These are phyloP conservation scores for Ophiobolus disseminans DNA, from an alignment of 2,329 filamentous ascomycete genomes.

Conservation along the genomic window DNA sequence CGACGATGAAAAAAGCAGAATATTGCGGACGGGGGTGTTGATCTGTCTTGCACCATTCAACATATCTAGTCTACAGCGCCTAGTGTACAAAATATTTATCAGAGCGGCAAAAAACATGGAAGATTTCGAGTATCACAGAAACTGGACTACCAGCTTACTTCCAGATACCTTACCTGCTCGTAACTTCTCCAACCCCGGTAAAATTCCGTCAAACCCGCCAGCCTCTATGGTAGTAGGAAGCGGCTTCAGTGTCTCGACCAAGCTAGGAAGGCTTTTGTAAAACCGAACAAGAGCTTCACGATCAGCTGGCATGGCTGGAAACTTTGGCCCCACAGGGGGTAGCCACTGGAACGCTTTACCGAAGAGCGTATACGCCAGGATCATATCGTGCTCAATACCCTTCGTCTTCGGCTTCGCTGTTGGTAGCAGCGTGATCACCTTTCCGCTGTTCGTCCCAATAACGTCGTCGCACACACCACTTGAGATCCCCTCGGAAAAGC, in stretches of 20 bases:
- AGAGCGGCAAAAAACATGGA: too few relatives aligned
- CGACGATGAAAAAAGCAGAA: too few relatives aligned
- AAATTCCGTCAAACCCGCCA: constrained; percentile 14
- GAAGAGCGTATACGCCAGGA: constrained; percentile 34
- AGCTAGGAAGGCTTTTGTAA: neutral
- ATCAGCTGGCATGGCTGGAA: constrained; percentile 33
- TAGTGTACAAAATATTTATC: too few relatives aligned
- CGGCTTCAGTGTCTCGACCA: constrained; percentile 20
- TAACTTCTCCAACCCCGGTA: constrained; percentile 19
- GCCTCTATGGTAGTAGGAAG: constrained; percentile 21
- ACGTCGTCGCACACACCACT: constrained; percentile 36
- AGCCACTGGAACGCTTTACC: constrained; percentile 34
- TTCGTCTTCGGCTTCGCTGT: constrained; percentile 19
- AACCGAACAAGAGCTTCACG: constrained; percentile 19
- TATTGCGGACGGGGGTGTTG: too few relatives aligned
- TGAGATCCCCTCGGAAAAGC: constrained; percentile 42
- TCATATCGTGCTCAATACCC: constrained; percentile 24
- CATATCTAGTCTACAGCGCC: too few relatives aligned
- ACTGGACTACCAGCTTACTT: constrained; percentile 20
- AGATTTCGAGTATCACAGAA: too few relatives aligned
- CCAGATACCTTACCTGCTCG: constrained; percentile 28
- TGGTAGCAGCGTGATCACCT: constrained; percentile 36
- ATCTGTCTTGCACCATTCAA: too few relatives aligned
- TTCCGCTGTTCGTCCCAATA: constrained; percentile 32
- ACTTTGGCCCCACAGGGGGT: constrained; percentile 36